A percentile compares a stretch with the other conserved stretches of the same genome.
phyloP scores from a whole-genome alignment of 2,329 filamentous ascomycete species.

The Canariomyces notabilis region DNA sequence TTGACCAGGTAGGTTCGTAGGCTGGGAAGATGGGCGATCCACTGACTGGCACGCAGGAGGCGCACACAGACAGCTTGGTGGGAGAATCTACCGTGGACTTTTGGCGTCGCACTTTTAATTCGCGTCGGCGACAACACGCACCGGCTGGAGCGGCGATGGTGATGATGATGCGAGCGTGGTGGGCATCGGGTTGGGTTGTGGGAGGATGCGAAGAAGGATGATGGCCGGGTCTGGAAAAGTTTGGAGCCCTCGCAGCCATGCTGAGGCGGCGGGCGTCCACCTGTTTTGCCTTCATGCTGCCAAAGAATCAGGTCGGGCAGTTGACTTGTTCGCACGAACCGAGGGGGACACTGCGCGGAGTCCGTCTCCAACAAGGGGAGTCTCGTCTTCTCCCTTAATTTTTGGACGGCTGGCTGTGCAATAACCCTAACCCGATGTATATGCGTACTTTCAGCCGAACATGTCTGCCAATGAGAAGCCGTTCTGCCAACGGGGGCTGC shows the following conservation, averaged over 20 bases:
- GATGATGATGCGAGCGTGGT: conserved; percentile 19
- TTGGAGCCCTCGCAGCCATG: conserved; percentile 27
- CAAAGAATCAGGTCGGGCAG: conserved; percentile 27
- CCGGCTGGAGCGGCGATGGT: conserved; percentile 14
- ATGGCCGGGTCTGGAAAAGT: conserved; percentile 24
- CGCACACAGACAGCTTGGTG: conserved; percentile 23
- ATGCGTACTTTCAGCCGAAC: conserved; percentile 18
- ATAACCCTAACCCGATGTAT: conserved; percentile 25
- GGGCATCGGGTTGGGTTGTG: conserved; percentile 22
- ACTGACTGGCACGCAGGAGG: conserved; percentile 21
- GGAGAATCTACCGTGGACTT: conserved; percentile 21
- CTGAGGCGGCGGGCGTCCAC: conserved; percentile 26
- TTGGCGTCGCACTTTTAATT: conserved; percentile 28
- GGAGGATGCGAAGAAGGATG: conserved; percentile 17
- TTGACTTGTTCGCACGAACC: conserved; percentile 28
- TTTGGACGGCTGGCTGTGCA: conserved; percentile 1
- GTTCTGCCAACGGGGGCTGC: conserved; percentile 12
- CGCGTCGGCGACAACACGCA: conserved; percentile 22
- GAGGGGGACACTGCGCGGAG: conserved; percentile 25
- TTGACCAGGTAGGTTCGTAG: conserved; percentile 16
- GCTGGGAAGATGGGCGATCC: conserved; percentile 20
- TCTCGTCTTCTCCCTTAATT: conserved; percentile 25
- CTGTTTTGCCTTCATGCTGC: conserved; percentile 30
- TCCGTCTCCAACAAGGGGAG: conserved; percentile 27
- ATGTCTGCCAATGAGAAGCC: conserved; percentile 7